Conservation (phyloP, 176 grass and related monocot genomes). For the Lolium perenne region DNA sequence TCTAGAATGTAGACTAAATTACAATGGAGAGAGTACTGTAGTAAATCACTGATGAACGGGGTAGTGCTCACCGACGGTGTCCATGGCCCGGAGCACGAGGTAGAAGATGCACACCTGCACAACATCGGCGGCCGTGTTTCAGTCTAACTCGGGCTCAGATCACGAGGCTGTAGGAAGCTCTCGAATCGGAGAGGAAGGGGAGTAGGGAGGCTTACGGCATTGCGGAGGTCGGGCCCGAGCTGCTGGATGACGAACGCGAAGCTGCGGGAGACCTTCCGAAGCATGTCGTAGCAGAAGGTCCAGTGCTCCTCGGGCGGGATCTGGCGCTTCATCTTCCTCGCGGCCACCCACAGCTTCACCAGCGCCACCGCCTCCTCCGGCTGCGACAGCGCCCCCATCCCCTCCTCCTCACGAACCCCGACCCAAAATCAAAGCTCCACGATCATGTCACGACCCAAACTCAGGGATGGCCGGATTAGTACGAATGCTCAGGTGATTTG, state of each 20-base stretch:
- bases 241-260: slow-evolving; percentile 99
- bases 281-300: slow-evolving; percentile 97
- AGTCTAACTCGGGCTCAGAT: background rate
- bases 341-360: slow-evolving; percentile 80
- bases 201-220: slow-evolving; percentile 76
- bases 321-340: slow-evolving; percentile 76
- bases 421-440: too few relatives aligned
- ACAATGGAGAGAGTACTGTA: too few relatives aligned
- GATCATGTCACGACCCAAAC: too few relatives aligned
- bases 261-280: slow-evolving; percentile 91
- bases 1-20: too few relatives aligned
- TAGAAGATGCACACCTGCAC: slow-evolving; percentile 98
- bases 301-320: slow-evolving; percentile 92
- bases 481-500: too few relatives aligned
- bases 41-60: too few relatives aligned
- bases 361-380: slow-evolving; percentile 80
- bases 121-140: background rate
- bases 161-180: background rate
- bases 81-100: slow-evolving; percentile 93
- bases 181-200: too few relatives aligned
- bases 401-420: background rate
- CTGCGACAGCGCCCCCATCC: slow-evolving; percentile 48
- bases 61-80: slow-evolving; percentile 78
- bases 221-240: slow-evolving; percentile 79
- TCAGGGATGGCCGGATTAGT: too few relatives aligned